Base-by-base conservation (phyloP, 2,329 filamentous ascomycete species). In the Chaetomium olivaceum region DNA sequence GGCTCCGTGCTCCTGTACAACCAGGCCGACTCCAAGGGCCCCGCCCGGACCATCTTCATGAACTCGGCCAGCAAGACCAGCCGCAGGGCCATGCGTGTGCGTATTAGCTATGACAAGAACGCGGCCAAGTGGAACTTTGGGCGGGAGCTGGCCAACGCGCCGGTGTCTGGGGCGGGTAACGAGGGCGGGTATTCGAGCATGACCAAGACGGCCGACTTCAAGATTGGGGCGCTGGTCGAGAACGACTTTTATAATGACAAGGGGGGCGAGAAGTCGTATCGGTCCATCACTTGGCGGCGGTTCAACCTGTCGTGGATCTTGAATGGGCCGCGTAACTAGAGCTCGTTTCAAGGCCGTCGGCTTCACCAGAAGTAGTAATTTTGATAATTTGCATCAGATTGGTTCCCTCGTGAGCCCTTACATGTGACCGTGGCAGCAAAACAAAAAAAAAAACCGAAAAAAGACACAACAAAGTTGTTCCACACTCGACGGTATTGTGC, bases 101-200 rank as follows among this genome's bases (percentile, higher is more conserved):
- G 70, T 21, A 67, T 69, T 50, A 71, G 65, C 67, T 70, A 71
- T 48, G 69, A 71, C 63, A 52, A 16, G 19, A 62, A 71, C 50
- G 68, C 69, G 14, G 56, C 62, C 46, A 69, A 69, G 64, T 71
- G 54, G 52, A 65, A 66, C 31, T 67, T 54, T 51, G 68, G 68
- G 12, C 61, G 69, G 11, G 63, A 67, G 57, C 60, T 71, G 57
- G 58, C 52, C 50, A 65, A 71, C 21, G 68, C 66, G 3, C 51
- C 64, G 8, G 48, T 71, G 21, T 39, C 51, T 14, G 66, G 55
- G 9, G 67, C 59, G 16, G 69, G 69, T 2, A 33, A 65, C 56
- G 67, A 71, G 65, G 69, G 68, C 56, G 69, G 69, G 6, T 71
- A 71, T 51, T 68, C 67, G 39, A 71, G 69, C 66, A 61, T 71